Evolutionary conservation across 768 basidiomycete genomes (phyloP).

Genomic region (Rhodosporidiobolus odoratus): DNA sequence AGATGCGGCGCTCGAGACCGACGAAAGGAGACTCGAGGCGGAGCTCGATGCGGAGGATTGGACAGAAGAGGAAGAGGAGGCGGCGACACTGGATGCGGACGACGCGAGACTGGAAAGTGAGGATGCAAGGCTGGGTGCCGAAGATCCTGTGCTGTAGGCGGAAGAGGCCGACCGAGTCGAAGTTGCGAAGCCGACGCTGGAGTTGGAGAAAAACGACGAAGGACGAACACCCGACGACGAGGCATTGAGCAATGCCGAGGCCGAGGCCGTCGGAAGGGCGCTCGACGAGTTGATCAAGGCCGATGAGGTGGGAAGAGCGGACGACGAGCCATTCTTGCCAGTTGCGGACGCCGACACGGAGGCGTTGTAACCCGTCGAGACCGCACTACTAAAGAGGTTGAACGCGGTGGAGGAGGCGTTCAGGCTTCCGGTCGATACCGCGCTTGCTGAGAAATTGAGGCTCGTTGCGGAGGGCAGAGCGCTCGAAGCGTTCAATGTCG

Average conservation of each 20-base stretch:
- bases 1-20: not conserved
- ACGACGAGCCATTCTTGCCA: not conserved
- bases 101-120: no score
- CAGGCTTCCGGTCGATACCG: not conserved
- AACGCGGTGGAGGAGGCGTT: not conserved
- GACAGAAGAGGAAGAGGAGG: constrained; percentile 1
- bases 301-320: constrained; percentile 4
- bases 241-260: not conserved
- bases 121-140: no score
- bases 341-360: not conserved
- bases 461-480: not conserved
- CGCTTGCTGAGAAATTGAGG: not conserved
- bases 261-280: constrained; percentile 4
- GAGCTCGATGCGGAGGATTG: not conserved
- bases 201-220: no score
- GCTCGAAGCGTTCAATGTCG: not conserved
- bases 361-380: not conserved
- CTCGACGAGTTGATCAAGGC: not conserved
- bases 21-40: not conserved
- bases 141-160: no score
- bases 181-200: not conserved
- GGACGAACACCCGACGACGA: constrained; percentile 2
- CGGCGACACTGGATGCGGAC: not conserved
- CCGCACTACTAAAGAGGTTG: not conserved
- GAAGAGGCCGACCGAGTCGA: not conserved